phyloP scores from a whole-genome alignment of 2,329 filamentous ascomycete genomes.

The Trichophyton verrucosum region DNA sequence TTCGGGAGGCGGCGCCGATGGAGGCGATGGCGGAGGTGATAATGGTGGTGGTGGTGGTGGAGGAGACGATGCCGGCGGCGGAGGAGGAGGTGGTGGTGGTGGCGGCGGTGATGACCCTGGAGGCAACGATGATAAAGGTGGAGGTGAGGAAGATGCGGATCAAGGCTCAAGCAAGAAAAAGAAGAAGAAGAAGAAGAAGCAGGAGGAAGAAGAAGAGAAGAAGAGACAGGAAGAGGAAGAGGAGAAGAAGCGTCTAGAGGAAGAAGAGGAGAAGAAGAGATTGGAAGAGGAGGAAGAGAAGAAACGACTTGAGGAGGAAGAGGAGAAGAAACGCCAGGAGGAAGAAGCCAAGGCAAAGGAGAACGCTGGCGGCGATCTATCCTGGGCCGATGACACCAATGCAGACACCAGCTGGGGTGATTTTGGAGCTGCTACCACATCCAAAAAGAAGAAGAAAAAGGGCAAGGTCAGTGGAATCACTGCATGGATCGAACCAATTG shows the following conservation, averaged over 20 bases:
- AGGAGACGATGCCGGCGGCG: slow-evolving; percentile 7
- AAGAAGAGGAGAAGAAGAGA: slow-evolving; percentile 21
- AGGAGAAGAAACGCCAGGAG: slow-evolving; percentile 23
- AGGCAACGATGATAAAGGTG: neutral
- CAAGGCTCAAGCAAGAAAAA: slow-evolving; percentile 8
- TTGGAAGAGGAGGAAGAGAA: slow-evolving; percentile 22
- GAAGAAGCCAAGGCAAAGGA: slow-evolving; percentile 19
- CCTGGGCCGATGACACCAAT: slow-evolving; percentile 34
- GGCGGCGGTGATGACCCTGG: slow-evolving; percentile 3
- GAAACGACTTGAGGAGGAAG: slow-evolving; percentile 18
- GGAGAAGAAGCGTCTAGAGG: slow-evolving; percentile 5
- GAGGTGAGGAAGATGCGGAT: slow-evolving; percentile 4
- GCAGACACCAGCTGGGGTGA: slow-evolving; percentile 38
- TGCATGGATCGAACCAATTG: neutral
- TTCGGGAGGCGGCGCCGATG: slow-evolving; percentile 5
- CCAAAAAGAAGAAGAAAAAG: slow-evolving; percentile 46
- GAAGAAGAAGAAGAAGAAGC: slow-evolving; percentile 13
- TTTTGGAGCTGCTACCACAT: slow-evolving; percentile 37
- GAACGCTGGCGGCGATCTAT: slow-evolving; percentile 23
- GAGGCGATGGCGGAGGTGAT: neutral
- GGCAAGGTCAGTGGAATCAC: slow-evolving; percentile 17
- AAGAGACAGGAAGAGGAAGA: slow-evolving; percentile 8
- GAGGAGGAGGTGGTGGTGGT: slow-evolving; percentile 1
- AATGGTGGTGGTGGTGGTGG: neutral
- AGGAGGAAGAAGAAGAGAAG: slow-evolving; percentile 10